Percentiles rank a stretch among this genome's conserved stretches.
These are phyloP conservation scores for Brassica juncea DNA, from an alignment of 345 rosid species.

Conservation along the genomic window DNA sequence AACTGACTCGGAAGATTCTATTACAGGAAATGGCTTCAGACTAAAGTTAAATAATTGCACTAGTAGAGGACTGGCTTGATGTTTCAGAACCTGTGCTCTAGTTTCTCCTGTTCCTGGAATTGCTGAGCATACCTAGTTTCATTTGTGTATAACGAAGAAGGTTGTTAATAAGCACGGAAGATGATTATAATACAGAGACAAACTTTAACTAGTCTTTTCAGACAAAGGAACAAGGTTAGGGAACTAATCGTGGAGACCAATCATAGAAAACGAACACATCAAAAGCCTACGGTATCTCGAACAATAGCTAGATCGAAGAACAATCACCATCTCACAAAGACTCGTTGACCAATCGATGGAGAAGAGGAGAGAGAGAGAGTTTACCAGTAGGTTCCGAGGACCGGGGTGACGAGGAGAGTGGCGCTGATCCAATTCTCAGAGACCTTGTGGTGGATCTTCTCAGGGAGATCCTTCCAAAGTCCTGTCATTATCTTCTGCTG, in stretches of 20 bases:
- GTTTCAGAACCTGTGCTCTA: conserved; percentile 56
- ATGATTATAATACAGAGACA: background rate
- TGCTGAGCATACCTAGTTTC: conserved; percentile 58
- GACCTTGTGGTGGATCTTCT: conserved; percentile 80
- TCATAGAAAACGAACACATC: background rate
- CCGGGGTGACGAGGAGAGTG: conserved; percentile 63
- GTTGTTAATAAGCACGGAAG: background rate
- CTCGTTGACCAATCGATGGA: background rate
- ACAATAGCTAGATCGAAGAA: conserved; percentile 17
- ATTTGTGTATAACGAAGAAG: background rate
- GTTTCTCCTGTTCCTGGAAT: conserved; percentile 61
- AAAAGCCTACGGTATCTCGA: background rate
- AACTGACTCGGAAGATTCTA: background rate
- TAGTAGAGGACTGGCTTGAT: background rate
- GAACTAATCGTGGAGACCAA: background rate
- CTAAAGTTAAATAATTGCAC: background rate
- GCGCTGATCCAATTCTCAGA: conserved; percentile 85
- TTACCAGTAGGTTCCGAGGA: conserved; percentile 65
- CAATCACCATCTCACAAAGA: background rate
- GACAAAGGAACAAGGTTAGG: background rate
- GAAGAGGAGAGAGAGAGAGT: background rate
- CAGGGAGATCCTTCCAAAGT: conserved; percentile 69
- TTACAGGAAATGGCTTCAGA: background rate
- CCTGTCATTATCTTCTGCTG: conserved; percentile 79
- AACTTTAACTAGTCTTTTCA: background rate